phyloP scores from a whole-genome alignment of 2,329 filamentous ascomycete species.

The Metarhizium robertsii region DNA sequence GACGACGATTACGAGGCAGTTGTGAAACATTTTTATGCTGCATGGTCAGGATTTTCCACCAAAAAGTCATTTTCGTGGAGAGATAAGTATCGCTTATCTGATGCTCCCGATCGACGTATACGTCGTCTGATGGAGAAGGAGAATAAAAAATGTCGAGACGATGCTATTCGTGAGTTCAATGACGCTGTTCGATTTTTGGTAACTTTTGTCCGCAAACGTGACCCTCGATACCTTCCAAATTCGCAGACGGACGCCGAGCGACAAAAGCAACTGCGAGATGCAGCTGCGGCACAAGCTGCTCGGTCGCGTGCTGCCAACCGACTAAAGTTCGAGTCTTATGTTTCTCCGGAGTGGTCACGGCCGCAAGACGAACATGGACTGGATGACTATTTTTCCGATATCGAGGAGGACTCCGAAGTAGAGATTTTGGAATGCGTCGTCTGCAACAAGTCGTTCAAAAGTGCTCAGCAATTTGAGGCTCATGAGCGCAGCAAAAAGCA shows the following conservation, averaged over 20 bases:
- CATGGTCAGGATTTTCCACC: slow-evolving; percentile 76
- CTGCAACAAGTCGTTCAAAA: slow-evolving; percentile 77
- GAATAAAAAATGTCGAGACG: slow-evolving; percentile 75
- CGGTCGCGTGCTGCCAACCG: slow-evolving; percentile 73
- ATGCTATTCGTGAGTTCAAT: slow-evolving; percentile 81
- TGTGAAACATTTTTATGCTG: slow-evolving; percentile 71
- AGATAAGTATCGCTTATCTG: slow-evolving; percentile 72
- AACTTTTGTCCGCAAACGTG: slow-evolving; percentile 80
- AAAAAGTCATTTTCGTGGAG: slow-evolving; percentile 83
- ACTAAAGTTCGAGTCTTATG: slow-evolving; percentile 56
- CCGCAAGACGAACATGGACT: slow-evolving; percentile 43
- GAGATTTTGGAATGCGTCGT: slow-evolving; percentile 64
- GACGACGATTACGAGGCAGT: slow-evolving; percentile 65
- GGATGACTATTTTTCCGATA: slow-evolving; percentile 54
- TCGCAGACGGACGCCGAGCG: slow-evolving; percentile 71
- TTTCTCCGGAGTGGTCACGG: slow-evolving; percentile 68
- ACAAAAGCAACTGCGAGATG: slow-evolving; percentile 66
- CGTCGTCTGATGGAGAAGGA: slow-evolving; percentile 91
- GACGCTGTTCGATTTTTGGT: slow-evolving; percentile 82
- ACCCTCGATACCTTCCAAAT: slow-evolving; percentile 74
- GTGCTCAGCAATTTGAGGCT: slow-evolving; percentile 80
- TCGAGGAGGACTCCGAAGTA: slow-evolving; percentile 42
- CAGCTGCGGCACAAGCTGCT: slow-evolving; percentile 75
- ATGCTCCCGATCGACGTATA: slow-evolving; percentile 77
- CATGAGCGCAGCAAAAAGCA: slow-evolving; percentile 98